Percentiles rank a stretch among this genome's conserved stretches.
Conservation (phyloP, 257 asterid genomes). For the Eustoma russellianum region DNA sequence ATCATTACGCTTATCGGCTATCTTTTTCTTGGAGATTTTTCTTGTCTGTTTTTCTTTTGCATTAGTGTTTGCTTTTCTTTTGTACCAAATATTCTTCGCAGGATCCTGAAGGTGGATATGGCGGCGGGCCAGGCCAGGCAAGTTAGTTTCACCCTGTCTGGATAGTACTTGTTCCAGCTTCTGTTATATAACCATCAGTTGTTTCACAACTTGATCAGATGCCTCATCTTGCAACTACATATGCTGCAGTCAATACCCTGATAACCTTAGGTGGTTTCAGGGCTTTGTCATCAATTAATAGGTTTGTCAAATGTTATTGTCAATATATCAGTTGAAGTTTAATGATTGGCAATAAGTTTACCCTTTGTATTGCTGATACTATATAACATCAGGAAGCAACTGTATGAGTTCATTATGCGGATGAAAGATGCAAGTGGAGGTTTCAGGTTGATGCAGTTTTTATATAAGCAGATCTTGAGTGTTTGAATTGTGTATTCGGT, state of each 20-base stretch:
- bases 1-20: background rate
- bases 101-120: conserved; percentile 93
- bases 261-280: conserved; percentile 61
- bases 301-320: conserved; percentile 23
- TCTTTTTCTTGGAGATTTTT: background rate
- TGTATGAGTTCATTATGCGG: conserved; percentile 50
- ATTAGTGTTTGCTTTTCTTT: background rate
- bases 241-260: conserved; percentile 85
- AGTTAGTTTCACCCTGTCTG: conserved; percentile 11
- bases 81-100: conserved; percentile 10
- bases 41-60: background rate
- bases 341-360: conserved; percentile 2
- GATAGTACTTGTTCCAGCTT: background rate
- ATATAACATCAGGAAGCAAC: conserved; percentile 36
- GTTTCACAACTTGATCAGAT: conserved; percentile 29
- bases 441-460: conserved; percentile 55
- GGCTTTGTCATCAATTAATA: conserved; percentile 69
- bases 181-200: background rate
- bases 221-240: conserved; percentile 99
- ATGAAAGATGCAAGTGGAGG: conserved; percentile 93
- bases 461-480: background rate
- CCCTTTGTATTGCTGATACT: conserved; percentile 2
- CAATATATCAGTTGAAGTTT: background rate
- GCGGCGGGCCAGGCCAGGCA: conserved; percentile 99
- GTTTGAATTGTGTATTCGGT: background rate